Evolutionary conservation across 1,139 yeast genomes (phyloP).

Genomic region (Lodderomyces beijingensis): DNA sequence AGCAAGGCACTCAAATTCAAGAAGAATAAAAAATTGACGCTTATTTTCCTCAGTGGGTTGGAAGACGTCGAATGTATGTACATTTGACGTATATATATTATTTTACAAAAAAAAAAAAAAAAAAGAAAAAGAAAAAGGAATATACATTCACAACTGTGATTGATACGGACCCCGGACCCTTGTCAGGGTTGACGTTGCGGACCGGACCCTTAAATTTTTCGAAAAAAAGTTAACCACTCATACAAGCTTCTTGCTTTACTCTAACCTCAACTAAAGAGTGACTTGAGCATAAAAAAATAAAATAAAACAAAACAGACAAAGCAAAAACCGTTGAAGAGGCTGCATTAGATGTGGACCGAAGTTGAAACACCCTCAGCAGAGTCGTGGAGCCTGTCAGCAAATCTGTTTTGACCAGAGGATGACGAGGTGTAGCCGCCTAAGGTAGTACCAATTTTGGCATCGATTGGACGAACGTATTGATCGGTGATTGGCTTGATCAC

Average conservation of each 20-base stretch:
- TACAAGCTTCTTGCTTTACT: not conserved
- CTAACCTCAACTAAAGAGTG: not conserved
- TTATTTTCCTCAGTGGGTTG: constrained; percentile 11
- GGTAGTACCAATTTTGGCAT: not conserved
- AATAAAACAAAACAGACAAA: not conserved
- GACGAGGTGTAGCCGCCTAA: not conserved
- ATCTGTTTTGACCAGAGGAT: constrained; percentile 12
- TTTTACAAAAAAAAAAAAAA: no score
- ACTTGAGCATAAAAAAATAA: not conserved
- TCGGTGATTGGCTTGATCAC: constrained; percentile 72
- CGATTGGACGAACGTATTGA: constrained; percentile 34
- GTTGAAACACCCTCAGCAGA: constrained; percentile 49
- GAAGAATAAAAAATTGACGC: constrained; percentile 4
- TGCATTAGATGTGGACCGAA: constrained; percentile 11
- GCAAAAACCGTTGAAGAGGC: not conserved
- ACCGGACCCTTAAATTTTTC: no score
- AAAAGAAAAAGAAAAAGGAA: no score
- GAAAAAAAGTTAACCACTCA: no score
- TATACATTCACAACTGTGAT: no score
- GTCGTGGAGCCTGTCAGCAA: constrained; percentile 35
- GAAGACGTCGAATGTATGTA: constrained; percentile 14
- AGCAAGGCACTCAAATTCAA: constrained; percentile 3
- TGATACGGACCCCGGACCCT: no score
- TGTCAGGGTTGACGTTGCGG: no score
- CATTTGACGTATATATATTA: no score